phyloP scores from a whole-genome alignment of 805 yeast species.

The Saccharomycopsis fibuligera region DNA sequence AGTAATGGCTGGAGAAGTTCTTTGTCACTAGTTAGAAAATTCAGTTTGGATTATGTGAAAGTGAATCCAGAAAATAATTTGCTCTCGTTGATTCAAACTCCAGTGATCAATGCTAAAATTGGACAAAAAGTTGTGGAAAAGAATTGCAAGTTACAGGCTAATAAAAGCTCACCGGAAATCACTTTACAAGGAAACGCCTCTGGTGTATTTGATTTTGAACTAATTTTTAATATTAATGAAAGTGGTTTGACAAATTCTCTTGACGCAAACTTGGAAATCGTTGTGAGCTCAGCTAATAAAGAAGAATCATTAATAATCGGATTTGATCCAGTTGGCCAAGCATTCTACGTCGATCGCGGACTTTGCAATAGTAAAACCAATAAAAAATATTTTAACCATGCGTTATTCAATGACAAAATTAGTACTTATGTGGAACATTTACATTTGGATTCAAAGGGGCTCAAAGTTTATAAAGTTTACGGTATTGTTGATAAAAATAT shows the following conservation, averaged over 20 bases:
- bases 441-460: constrained; percentile 19
- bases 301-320: constrained; percentile 27
- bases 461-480: constrained; percentile 24
- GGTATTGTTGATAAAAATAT: constrained; percentile 30
- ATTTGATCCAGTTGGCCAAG: constrained; percentile 24
- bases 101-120: constrained; percentile 22
- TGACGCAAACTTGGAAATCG: too few species aligned
- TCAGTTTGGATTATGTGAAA: constrained; percentile 25
- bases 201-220: constrained; percentile 26
- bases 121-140: not conserved
- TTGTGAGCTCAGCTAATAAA: too few species aligned
- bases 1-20: constrained; percentile 32
- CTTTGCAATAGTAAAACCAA: constrained; percentile 23
- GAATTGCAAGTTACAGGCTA: not conserved
- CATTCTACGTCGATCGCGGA: constrained; percentile 28
- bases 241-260: constrained; percentile 17
- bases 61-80: constrained; percentile 26
- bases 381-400: constrained; percentile 24
- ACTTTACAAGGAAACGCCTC: constrained; percentile 13
- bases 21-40: constrained; percentile 31
- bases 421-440: constrained; percentile 26
- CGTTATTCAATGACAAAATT: constrained; percentile 27
- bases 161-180: not conserved
- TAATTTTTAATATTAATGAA: constrained; percentile 24
- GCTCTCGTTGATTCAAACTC: constrained; percentile 25